Percentiles rank a stretch among this genome's conserved stretches.
Conservation (phyloP, 2,329 filamentous ascomycete species). For the Rhynchosporium graminicola region DNA sequence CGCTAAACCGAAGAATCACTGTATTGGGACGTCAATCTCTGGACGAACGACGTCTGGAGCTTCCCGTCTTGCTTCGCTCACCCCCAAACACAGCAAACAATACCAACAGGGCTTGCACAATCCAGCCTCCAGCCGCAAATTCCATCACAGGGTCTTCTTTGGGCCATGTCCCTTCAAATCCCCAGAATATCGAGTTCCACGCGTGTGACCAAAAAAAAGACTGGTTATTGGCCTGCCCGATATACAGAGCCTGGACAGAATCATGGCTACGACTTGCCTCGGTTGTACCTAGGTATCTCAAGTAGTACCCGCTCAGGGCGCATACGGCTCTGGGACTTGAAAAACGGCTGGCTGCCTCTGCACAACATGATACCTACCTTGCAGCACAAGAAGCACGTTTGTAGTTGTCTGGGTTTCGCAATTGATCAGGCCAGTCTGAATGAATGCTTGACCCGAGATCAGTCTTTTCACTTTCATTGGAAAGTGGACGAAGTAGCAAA, state of each 20-base stretch:
- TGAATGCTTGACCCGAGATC: not conserved
- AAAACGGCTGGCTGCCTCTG: conserved; percentile 15
- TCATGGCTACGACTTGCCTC: no score
- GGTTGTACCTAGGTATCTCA: no score
- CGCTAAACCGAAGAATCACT: no score
- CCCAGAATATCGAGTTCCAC: no score
- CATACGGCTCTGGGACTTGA: conserved; percentile 14
- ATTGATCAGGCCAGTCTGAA: not conserved
- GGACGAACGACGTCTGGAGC: conserved; percentile 14
- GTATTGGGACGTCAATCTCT: conserved; percentile 5
- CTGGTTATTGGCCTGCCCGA: no score
- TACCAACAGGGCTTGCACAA: conserved; percentile 2
- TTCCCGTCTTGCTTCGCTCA: not conserved
- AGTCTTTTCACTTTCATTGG: not conserved
- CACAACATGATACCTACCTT: not conserved
- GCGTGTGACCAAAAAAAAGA: no score
- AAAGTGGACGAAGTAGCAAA: not conserved
- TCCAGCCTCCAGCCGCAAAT: not conserved
- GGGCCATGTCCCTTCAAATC: not conserved
- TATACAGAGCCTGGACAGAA: no score
- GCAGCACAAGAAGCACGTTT: conserved; percentile 1
- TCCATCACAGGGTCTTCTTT: not conserved
- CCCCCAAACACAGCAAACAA: not conserved
- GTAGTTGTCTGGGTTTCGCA: not conserved
- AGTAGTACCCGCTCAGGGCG: not conserved